phyloP scores from a whole-genome alignment of 768 basidiomycete species.

The Pleurotus eryngii region DNA sequence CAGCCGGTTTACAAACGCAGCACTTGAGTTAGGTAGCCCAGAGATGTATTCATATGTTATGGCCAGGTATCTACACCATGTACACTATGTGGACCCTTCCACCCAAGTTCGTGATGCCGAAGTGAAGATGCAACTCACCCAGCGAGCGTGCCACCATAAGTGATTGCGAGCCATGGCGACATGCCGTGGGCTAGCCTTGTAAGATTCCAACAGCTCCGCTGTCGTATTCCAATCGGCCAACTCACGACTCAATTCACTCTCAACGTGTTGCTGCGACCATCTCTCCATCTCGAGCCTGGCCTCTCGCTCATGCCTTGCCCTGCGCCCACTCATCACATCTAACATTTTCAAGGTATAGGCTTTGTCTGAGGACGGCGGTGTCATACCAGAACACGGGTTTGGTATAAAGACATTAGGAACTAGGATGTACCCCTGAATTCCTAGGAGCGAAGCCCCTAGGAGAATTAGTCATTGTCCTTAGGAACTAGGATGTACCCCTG shows the following conservation, averaged over 20 bases:
- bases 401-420: too few species aligned
- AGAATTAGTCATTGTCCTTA: too few species aligned
- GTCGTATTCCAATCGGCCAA: not conserved
- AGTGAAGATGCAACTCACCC: not conserved
- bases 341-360: not conserved
- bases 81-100: too few species aligned
- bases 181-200: not conserved
- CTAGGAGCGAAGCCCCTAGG: too few species aligned
- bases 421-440: too few species aligned
- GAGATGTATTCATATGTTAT: too few species aligned
- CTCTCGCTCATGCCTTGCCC: not conserved
- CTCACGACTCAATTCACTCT: not conserved
- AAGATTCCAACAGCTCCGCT: not conserved
- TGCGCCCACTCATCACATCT: slow-evolving; percentile 10
- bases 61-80: too few species aligned
- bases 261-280: not conserved
- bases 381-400: too few species aligned
- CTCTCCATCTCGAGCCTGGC: not conserved
- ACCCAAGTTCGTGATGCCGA: not conserved
- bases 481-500: too few species aligned
- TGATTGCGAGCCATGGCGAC: not conserved
- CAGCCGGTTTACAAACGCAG: not conserved
- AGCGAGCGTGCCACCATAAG: not conserved
- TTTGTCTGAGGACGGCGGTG: not conserved
- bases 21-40: too few species aligned